Percentiles rank a stretch among this genome's conserved stretches.
These are phyloP conservation scores for Amesomyces nigricolor DNA, from an alignment of 2,329 filamentous ascomycete genomes.

Conservation along the genomic window DNA sequence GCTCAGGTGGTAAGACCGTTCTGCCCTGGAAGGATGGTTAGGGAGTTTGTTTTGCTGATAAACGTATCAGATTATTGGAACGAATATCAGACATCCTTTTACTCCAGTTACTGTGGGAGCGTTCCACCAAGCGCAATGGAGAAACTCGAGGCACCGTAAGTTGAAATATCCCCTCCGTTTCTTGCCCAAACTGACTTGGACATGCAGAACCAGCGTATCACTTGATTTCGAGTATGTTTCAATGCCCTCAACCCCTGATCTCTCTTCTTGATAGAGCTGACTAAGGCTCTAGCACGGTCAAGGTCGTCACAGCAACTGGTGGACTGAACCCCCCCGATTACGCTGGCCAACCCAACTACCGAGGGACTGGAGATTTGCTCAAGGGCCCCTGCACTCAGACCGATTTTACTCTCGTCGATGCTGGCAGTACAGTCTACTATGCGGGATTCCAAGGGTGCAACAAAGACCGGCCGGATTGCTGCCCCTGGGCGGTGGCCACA, in stretches of 20 bases:
- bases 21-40: neutral
- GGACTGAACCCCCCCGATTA: slow-evolving; percentile 7
- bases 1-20: slow-evolving; percentile 6
- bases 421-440: slow-evolving; percentile 26
- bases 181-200: neutral
- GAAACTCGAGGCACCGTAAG: slow-evolving; percentile 20
- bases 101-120: slow-evolving; percentile 18
- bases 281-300: slow-evolving; percentile 13
- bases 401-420: slow-evolving; percentile 28
- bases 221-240: slow-evolving; percentile 22
- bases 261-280: neutral
- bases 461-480: slow-evolving; percentile 27
- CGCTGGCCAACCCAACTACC: slow-evolving; percentile 16
- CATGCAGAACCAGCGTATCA: slow-evolving; percentile 18
- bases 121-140: slow-evolving; percentile 18
- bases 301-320: slow-evolving; percentile 17
- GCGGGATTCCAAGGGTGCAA: slow-evolving; percentile 27
- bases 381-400: slow-evolving; percentile 23
- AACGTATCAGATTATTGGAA: slow-evolving; percentile 10
- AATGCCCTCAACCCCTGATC: no score
- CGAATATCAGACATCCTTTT: slow-evolving; percentile 21
- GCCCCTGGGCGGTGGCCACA: slow-evolving; percentile 26
- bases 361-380: slow-evolving; percentile 24
- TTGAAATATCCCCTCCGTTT: neutral
- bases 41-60: neutral